These are phyloP conservation scores for Dryas alaskensis DNA, from an alignment of 306 rosid genomes.

Conservation along the genomic window DNA sequence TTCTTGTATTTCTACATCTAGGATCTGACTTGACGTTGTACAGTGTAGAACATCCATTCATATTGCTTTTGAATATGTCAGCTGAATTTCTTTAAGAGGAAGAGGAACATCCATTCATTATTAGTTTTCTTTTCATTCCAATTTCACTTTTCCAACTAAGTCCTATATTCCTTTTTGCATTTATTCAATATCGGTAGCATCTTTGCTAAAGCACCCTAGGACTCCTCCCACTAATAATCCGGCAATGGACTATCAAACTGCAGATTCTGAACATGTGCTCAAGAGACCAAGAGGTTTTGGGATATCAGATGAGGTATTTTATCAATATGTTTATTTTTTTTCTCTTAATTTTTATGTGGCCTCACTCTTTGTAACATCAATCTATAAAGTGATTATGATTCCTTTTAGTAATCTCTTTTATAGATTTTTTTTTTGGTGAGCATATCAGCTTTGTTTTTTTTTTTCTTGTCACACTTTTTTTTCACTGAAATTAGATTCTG, in stretches of 20 bases:
- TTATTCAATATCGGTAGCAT: constrained; percentile 1
- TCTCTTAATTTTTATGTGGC: neutral
- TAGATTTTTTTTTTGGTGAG: neutral
- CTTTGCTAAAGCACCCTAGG: constrained; percentile 54
- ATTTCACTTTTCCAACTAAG: neutral
- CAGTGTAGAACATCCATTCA: neutral
- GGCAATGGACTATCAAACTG: constrained; percentile 56
- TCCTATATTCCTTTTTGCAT: neutral
- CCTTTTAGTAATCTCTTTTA: neutral
- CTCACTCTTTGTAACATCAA: neutral
- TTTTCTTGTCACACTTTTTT: neutral
- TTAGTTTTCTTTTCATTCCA: neutral
- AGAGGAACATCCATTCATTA: neutral
- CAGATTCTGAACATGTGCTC: constrained; percentile 58
- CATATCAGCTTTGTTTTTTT: neutral
- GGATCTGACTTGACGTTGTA: neutral
- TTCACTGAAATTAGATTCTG: neutral
- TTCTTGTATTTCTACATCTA: too few species aligned
- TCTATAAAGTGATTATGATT: neutral
- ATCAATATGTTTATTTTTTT: neutral
- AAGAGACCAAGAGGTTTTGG: constrained; percentile 74
- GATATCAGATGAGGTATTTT: constrained; percentile 59
- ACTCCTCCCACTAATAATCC: constrained; percentile 61
- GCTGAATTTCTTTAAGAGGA: neutral
- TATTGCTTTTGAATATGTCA: neutral